Conservation (phyloP, 179 eudicot genomes). For the Patellifolia procumbens region DNA sequence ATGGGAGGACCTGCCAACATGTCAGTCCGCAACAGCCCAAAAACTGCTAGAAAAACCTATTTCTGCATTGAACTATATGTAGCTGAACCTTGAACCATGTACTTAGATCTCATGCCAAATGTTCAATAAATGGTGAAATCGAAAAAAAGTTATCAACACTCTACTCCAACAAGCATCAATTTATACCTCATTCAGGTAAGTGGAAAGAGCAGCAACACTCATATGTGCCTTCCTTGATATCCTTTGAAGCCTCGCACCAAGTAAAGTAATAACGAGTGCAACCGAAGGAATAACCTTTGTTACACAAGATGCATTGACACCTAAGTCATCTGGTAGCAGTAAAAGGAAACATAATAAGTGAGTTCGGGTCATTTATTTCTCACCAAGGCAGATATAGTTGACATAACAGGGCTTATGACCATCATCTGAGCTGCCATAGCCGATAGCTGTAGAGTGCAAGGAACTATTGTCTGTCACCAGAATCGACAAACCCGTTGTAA, state of each 20-base stretch:
- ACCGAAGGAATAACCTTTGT: slow-evolving; percentile 74
- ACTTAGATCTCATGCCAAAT: not conserved
- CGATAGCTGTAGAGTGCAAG: slow-evolving; percentile 76
- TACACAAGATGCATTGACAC: slow-evolving; percentile 23
- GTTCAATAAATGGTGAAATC: not conserved
- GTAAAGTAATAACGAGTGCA: slow-evolving; percentile 57
- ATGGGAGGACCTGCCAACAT: slow-evolving; percentile 73
- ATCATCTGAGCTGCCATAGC: slow-evolving; percentile 92
- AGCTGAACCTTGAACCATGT: not conserved
- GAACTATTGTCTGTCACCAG: slow-evolving; percentile 67
- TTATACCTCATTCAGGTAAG: slow-evolving; percentile 88
- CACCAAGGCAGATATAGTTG: slow-evolving; percentile 75
- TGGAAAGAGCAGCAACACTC: slow-evolving; percentile 77
- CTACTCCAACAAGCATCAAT: slow-evolving; percentile 3
- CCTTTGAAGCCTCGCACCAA: slow-evolving; percentile 78
- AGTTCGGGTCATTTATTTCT: slow-evolving; percentile 28
- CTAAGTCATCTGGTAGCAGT: not conserved
- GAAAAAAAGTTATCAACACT: not conserved
- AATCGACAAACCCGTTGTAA: slow-evolving; percentile 1
- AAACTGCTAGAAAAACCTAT: not conserved
- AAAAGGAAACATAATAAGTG: not conserved
- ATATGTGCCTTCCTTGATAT: slow-evolving; percentile 73
- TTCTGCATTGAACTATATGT: not conserved
- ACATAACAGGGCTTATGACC: slow-evolving; percentile 70
- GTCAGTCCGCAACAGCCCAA: slow-evolving; percentile 9